These are phyloP conservation scores for Corylus avellana DNA, from an alignment of 306 rosid species.

Conservation along the genomic window DNA sequence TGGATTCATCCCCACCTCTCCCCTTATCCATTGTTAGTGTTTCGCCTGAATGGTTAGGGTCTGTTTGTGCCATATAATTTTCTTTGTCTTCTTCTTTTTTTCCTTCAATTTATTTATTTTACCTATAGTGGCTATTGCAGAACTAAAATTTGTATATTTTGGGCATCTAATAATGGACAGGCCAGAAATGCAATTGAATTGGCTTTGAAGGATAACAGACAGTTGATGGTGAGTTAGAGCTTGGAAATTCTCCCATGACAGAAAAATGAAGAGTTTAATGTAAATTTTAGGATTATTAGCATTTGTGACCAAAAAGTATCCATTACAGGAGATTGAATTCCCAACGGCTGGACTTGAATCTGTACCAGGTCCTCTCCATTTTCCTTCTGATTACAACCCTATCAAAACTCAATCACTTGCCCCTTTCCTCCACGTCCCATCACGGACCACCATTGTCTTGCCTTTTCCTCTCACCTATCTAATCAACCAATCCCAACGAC, in stretches of 20 bases:
- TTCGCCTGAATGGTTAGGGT: neutral
- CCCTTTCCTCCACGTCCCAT: no score
- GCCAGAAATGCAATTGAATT: constrained; percentile 71
- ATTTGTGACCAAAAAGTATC: constrained; percentile 36
- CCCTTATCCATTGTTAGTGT: neutral
- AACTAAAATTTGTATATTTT: constrained; percentile 24
- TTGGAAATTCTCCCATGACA: constrained; percentile 20
- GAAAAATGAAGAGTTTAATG: constrained; percentile 20
- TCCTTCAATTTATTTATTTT: neutral
- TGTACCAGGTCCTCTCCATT: constrained; percentile 74
- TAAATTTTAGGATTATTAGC: constrained; percentile 12
- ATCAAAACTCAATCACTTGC: no score
- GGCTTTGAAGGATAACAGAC: constrained; percentile 72
- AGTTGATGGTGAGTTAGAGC: constrained; percentile 73
- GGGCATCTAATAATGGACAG: constrained; percentile 45
- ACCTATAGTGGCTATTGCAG: constrained; percentile 6
- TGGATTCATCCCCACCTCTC: neutral
- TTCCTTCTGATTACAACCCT: neutral
- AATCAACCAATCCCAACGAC: no score
- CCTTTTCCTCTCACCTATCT: no score
- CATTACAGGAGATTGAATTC: constrained; percentile 89
- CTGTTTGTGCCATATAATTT: constrained; percentile 3
- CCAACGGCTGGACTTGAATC: constrained; percentile 93
- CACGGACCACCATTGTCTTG: no score
- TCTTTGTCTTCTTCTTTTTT: constrained; percentile 5